These are phyloP conservation scores for Collybia sordida DNA, from an alignment of 768 basidiomycete species.

Conservation along the genomic window DNA sequence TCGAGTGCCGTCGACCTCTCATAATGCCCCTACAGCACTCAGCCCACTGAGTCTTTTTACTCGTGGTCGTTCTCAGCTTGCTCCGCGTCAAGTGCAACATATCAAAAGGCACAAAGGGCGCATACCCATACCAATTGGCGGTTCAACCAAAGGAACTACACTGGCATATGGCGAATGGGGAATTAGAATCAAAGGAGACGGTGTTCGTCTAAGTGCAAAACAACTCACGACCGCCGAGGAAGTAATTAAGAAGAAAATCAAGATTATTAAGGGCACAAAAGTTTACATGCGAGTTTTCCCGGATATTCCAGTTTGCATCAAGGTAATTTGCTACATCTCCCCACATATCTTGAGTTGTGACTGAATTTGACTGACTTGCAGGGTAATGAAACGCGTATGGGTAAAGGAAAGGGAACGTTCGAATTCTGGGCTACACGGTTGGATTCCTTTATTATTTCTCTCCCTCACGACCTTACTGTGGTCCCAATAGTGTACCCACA, in stretches of 20 bases:
- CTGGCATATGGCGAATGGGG: constrained; percentile 93
- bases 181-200: constrained; percentile 81
- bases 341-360: not conserved
- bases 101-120: constrained; percentile 90
- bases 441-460: constrained; percentile 17
- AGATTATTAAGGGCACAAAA: constrained; percentile 84
- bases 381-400: constrained; percentile 99
- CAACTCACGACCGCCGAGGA: constrained; percentile 87
- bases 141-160: constrained; percentile 91
- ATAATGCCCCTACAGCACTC: constrained; percentile 23
- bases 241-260: constrained; percentile 86
- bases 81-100: constrained; percentile 81
- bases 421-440: constrained; percentile 97
- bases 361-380: constrained; percentile 24
- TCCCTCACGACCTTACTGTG: not conserved
- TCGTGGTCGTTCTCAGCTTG: constrained; percentile 63
- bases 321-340: constrained; percentile 47
- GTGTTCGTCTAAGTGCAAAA: constrained; percentile 81
- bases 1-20: constrained; percentile 16
- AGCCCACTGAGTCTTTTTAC: constrained; percentile 36
- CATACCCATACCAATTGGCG: constrained; percentile 83
- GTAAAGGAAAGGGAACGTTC: constrained; percentile 97
- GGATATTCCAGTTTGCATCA: constrained; percentile 95
- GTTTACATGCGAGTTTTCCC: constrained; percentile 91
- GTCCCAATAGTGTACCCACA: constrained; percentile 63